phyloP scores from a whole-genome alignment of 208 protist species.

The Perkinsela sp. region DNA sequence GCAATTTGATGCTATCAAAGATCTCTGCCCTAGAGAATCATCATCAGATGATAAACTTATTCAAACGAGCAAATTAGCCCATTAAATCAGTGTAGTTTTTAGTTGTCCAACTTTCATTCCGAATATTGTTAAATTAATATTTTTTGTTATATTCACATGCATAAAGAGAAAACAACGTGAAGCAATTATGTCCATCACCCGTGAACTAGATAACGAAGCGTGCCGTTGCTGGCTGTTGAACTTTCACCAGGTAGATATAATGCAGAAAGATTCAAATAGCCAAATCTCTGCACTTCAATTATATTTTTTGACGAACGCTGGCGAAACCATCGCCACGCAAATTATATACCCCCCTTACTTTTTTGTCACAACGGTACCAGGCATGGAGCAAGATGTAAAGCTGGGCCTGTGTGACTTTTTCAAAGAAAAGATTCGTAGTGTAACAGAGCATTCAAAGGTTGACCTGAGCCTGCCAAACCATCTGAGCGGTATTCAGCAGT shows the following conservation, averaged over 20 bases:
- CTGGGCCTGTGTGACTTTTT: slow-evolving; percentile 63
- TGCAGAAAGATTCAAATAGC: slow-evolving; percentile 7
- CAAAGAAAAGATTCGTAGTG: slow-evolving; percentile 35
- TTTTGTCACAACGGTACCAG: slow-evolving; percentile 26
- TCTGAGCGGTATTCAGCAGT: slow-evolving; percentile 62
- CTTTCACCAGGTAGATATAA: background rate
- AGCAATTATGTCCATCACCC: too few relatives aligned
- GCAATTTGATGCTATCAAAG: background rate
- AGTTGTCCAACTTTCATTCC: too few relatives aligned
- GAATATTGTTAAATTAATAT: too few relatives aligned
- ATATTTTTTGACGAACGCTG: slow-evolving; percentile 39
- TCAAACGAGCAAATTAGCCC: too few relatives aligned
- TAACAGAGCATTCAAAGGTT: slow-evolving; percentile 65
- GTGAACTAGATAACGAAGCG: background rate
- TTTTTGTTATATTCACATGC: too few relatives aligned
- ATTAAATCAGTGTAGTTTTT: too few relatives aligned
- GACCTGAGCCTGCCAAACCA: slow-evolving; percentile 87
- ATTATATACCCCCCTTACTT: slow-evolving; percentile 45
- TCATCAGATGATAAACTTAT: too few relatives aligned
- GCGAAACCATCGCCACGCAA: slow-evolving; percentile 37
- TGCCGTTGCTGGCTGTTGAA: slow-evolving; percentile 4
- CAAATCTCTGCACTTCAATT: slow-evolving; percentile 22
- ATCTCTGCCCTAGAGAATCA: background rate
- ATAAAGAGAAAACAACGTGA: too few relatives aligned
- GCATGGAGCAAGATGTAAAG: slow-evolving; percentile 74